phyloP scores from a whole-genome alignment of 768 basidiomycete species.

The Tulasnella sp. region DNA sequence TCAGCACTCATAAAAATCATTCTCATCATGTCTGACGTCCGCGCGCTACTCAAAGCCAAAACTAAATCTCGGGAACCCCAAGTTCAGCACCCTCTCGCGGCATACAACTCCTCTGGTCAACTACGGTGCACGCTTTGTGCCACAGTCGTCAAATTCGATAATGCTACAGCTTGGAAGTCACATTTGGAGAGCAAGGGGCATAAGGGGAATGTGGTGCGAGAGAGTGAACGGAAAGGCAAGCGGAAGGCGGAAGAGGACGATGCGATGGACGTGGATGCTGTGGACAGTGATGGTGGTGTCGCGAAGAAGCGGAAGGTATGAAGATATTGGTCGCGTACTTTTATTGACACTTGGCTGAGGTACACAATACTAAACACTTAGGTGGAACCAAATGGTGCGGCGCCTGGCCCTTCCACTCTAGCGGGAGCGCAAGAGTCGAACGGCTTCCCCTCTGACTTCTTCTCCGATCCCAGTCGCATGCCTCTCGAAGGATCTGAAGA shows the following conservation, averaged over 20 bases:
- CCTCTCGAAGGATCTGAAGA: conserved; percentile 32
- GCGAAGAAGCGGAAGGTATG: conserved; percentile 15
- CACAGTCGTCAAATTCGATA: conserved; percentile 41
- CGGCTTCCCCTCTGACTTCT: conserved; percentile 58
- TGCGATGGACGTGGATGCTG: conserved; percentile 18
- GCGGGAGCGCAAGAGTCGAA: conserved; percentile 15
- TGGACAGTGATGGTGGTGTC: conserved; percentile 1
- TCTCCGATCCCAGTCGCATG: conserved; percentile 59
- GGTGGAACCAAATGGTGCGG: neutral
- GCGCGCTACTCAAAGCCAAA: conserved; percentile 74
- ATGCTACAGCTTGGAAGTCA: conserved; percentile 77
- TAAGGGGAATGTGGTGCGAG: conserved; percentile 49
- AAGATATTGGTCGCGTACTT: neutral
- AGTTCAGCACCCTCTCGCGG: conserved; percentile 60
- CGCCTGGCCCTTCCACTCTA: neutral
- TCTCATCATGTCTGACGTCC: conserved; percentile 44
- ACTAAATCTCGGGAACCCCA: conserved; percentile 49
- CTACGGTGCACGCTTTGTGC: conserved; percentile 59
- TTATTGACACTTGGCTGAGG: neutral
- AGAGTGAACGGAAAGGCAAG: conserved; percentile 38
- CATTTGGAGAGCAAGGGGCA: conserved; percentile 75
- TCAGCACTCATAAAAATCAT: too few species aligned
- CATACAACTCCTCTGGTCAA: conserved; percentile 54
- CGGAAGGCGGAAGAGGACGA: conserved; percentile 29
- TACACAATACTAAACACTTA: neutral